These are phyloP conservation scores for Calonectria hongkongensis DNA, from an alignment of 2,329 filamentous ascomycete species.

Conservation along the genomic window DNA sequence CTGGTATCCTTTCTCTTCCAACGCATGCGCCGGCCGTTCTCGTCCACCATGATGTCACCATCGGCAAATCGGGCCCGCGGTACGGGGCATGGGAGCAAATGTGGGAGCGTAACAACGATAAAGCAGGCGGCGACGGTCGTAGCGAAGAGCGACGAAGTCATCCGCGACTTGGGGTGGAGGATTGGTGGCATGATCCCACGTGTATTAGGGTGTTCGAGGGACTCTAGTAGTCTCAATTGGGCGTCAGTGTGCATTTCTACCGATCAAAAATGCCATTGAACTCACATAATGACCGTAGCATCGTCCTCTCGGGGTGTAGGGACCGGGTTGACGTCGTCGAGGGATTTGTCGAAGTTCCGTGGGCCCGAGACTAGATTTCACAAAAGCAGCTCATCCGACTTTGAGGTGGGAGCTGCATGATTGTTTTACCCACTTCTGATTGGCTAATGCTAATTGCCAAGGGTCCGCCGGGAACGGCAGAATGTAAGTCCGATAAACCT, in stretches of 20 bases:
- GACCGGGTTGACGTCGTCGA: constrained; percentile 52
- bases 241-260: constrained; percentile 44
- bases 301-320: constrained; percentile 49
- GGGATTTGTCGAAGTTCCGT: constrained; percentile 53
- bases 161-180: constrained; percentile 93
- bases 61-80: constrained; percentile 86
- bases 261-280: constrained; percentile 48
- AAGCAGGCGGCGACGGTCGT: constrained; percentile 94
- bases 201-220: constrained; percentile 39
- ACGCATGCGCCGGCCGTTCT: constrained; percentile 66
- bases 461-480: constrained; percentile 16
- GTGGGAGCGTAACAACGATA: constrained; percentile 92
- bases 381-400: constrained; percentile 49
- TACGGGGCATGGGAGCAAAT: constrained; percentile 92
- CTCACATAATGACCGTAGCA: constrained; percentile 53
- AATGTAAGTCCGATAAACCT: constrained; percentile 35
- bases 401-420: constrained; percentile 43
- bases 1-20: constrained; percentile 62
- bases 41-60: constrained; percentile 70
- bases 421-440: constrained; percentile 46
- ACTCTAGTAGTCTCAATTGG: constrained; percentile 55
- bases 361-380: constrained; percentile 44
- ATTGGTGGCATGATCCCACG: constrained; percentile 82
- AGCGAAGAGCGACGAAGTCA: constrained; percentile 95
- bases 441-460: constrained; percentile 44